phyloP scores from a whole-genome alignment of 2,329 filamentous ascomycete species.

The Fusarium bactridioides region DNA sequence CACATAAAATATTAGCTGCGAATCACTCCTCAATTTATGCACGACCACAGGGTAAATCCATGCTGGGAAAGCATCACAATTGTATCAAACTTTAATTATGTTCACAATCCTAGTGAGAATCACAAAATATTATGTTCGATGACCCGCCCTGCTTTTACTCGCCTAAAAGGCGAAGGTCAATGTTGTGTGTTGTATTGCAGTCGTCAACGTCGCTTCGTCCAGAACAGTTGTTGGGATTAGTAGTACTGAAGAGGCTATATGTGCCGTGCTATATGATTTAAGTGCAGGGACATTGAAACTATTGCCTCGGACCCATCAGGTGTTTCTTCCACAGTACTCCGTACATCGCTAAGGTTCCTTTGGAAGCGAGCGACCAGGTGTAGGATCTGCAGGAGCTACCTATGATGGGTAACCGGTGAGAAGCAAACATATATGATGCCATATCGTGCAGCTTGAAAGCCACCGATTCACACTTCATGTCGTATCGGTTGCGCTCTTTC shows the following conservation, averaged over 20 bases:
- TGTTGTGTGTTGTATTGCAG: conserved; percentile 13
- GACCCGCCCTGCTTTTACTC: not conserved
- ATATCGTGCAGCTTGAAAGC: conserved; percentile 9
- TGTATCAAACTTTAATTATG: not conserved
- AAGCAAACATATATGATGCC: not conserved
- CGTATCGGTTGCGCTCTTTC: not conserved
- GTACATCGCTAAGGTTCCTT: not conserved
- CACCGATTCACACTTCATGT: not conserved
- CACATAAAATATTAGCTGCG: not conserved
- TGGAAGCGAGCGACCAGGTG: not conserved
- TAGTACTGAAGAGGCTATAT: conserved; percentile 29
- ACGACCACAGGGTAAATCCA: not conserved
- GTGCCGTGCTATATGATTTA: conserved; percentile 26
- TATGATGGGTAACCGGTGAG: not conserved
- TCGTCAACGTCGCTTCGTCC: conserved; percentile 19
- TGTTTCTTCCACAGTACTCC: not conserved
- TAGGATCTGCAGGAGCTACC: not conserved
- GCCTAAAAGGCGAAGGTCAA: conserved; percentile 1
- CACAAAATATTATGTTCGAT: not conserved
- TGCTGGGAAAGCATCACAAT: not conserved
- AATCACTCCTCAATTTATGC: not conserved
- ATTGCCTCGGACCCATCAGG: conserved; percentile 30
- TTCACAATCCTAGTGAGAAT: not conserved
- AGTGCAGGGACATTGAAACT: conserved; percentile 23
- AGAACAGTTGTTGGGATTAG: not conserved